Evolutionary conservation across 768 basidiomycete species (phyloP).

Genomic region (Suillus subluteus): DNA sequence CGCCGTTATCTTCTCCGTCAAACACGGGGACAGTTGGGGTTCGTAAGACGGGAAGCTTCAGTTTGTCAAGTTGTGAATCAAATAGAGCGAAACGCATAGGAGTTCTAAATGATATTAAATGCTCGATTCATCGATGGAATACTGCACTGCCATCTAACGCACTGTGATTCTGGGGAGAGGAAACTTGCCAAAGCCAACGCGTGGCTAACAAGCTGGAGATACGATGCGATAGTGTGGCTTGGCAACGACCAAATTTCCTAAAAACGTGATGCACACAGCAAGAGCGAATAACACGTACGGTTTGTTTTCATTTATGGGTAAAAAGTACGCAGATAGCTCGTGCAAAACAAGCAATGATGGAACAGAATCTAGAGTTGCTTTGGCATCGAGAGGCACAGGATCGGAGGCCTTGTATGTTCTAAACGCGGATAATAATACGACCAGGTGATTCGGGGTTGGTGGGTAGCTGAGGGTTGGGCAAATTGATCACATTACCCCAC

Average conservation of each 20-base stretch:
- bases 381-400: slow-evolving; percentile 27
- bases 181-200: slow-evolving; percentile 46
- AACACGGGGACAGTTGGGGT: slow-evolving; percentile 20
- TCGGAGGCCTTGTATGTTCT: slow-evolving; percentile 32
- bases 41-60: slow-evolving; percentile 53
- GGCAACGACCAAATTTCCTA: slow-evolving; percentile 14
- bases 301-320: slow-evolving; percentile 25
- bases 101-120: slow-evolving; percentile 8
- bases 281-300: slow-evolving; percentile 22
- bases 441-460: slow-evolving; percentile 58
- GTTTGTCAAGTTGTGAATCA: slow-evolving; percentile 57
- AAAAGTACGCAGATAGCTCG: slow-evolving; percentile 63
- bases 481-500: slow-evolving; percentile 15
- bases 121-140: background rate
- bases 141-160: slow-evolving; percentile 6
- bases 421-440: slow-evolving; percentile 54
- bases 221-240: slow-evolving; percentile 49
- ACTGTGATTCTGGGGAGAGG: slow-evolving; percentile 35
- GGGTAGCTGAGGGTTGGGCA: slow-evolving; percentile 54
- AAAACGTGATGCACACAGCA: background rate
- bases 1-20: slow-evolving; percentile 23
- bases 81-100: slow-evolving; percentile 53
- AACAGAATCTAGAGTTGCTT: slow-evolving; percentile 39
- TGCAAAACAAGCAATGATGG: slow-evolving; percentile 62
- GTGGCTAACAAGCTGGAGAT: slow-evolving; percentile 52